Base-by-base conservation (phyloP, 2,329 filamentous ascomycete genomes). In the Ophiostoma piceae region DNA sequence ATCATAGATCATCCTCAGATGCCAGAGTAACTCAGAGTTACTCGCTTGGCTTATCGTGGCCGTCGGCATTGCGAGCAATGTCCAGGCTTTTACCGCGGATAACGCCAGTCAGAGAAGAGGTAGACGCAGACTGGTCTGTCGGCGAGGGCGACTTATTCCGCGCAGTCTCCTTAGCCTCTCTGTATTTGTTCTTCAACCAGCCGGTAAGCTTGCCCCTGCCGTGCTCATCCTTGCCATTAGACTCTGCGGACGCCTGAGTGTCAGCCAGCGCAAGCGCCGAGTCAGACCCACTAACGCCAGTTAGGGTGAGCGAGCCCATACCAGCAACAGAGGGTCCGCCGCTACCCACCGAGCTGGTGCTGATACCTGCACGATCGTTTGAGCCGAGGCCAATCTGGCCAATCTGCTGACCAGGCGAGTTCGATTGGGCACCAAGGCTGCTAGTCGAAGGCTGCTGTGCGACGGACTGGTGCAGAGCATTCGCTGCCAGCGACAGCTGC, bases 261-360 rank as follows among this genome's bases (percentile, higher is more conserved):
- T 85, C 83, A 1, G 77, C 75, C 32, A 78, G 77, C 3, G 78
- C 76, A 47, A 80, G 73, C 3, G 79, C 76, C 8, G 80, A 79
- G 65, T 87, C 84, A 6, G 82, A 82, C 19, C 87, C 85, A 12
- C 82, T 82, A 2, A 82, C 85, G 2, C 82, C 83, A 1, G 82
- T 82, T 76, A 82, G 72, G 82, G 86, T 76, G 83, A 84, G 26
- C 80, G 80, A 7, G 79, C 79, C 73, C 37, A 72, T 62, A 12
- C 68, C 57, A 1, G 66, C 67, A 9, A 69, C 29, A 22, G 68
- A 57, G 0, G 69, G 80, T n/a, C 79, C 78, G 14, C 83, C 85
- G 75, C 89, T 92, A 22, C 87, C 87, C 66, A 92, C 81, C 0
- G 90, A 91, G 62, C 87, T 89, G 29, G 84, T 87, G 77, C 90